Conservation (phyloP, 2,329 filamentous ascomycete genomes). For the Trichoderma sp. region DNA sequence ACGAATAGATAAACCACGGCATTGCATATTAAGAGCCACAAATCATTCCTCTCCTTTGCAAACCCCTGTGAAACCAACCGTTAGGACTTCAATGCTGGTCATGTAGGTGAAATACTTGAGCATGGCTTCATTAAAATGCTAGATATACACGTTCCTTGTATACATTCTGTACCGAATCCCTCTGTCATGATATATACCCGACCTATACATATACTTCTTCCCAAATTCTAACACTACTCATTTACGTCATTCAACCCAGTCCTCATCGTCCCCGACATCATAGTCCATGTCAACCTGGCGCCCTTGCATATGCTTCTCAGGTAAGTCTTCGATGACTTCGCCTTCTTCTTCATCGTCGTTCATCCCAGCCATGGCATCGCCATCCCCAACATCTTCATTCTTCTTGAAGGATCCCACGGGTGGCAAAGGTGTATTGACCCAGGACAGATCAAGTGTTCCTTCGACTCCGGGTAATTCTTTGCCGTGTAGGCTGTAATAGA, state of each 20-base stretch:
- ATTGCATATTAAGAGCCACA: not conserved
- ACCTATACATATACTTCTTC: not conserved
- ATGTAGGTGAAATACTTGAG: too few relatives aligned
- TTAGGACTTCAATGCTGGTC: too few relatives aligned
- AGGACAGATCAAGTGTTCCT: constrained; percentile 65
- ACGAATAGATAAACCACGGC: not conserved
- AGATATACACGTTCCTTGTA: not conserved
- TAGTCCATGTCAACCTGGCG: constrained; percentile 53
- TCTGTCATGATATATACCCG: not conserved
- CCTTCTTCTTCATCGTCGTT: constrained; percentile 29
- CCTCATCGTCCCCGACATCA: constrained; percentile 54
- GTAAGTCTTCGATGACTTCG: constrained; percentile 25
- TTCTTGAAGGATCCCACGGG: constrained; percentile 29
- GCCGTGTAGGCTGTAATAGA: constrained; percentile 59
- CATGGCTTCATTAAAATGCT: not conserved
- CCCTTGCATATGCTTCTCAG: constrained; percentile 31
- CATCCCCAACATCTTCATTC: constrained; percentile 18
- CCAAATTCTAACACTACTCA: not conserved
- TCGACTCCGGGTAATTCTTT: constrained; percentile 62
- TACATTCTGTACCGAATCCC: not conserved
- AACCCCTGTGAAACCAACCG: too few relatives aligned
- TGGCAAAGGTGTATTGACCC: constrained; percentile 49
- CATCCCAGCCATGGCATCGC: constrained; percentile 34
- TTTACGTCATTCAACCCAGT: constrained; percentile 40
- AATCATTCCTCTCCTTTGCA: not conserved